phyloP scores from a whole-genome alignment of 495 filamentous ascomycete genomes.

The Penicillium coffeae region DNA sequence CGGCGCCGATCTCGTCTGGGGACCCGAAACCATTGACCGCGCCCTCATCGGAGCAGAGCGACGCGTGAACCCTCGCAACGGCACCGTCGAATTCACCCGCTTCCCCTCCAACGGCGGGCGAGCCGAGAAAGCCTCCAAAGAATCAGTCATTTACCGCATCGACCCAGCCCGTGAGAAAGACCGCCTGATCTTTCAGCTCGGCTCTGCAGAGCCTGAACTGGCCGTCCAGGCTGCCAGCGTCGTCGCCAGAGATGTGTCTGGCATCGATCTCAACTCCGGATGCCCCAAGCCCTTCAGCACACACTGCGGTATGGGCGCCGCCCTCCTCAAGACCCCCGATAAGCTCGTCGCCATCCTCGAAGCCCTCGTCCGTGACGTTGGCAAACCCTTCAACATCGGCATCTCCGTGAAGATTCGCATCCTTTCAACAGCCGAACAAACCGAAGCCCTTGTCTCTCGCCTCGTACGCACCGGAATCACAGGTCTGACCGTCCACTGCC shows the following conservation, averaged over 20 bases:
- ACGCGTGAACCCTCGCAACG: slow-evolving; percentile 66
- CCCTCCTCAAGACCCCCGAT: slow-evolving; percentile 78
- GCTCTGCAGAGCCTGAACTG: slow-evolving; percentile 71
- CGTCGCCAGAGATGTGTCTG: slow-evolving; percentile 80
- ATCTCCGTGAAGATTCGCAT: slow-evolving; percentile 95
- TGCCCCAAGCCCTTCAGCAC: slow-evolving; percentile 97
- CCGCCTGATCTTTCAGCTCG: slow-evolving; percentile 83
- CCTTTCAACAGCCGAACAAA: slow-evolving; percentile 63
- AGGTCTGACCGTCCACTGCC: slow-evolving; percentile 89
- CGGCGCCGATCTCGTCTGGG: slow-evolving; percentile 96
- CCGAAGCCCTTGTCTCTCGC: slow-evolving; percentile 71
- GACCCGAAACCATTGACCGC: slow-evolving; percentile 89
- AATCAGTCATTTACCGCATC: slow-evolving; percentile 77
- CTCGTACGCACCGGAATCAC: slow-evolving; percentile 84
- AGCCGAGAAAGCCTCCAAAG: slow-evolving; percentile 47
- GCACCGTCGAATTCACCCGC: slow-evolving; percentile 78
- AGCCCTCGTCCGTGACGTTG: slow-evolving; percentile 74
- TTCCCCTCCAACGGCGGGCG: slow-evolving; percentile 61
- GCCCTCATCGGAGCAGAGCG: slow-evolving; percentile 82
- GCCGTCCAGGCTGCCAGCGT: slow-evolving; percentile 81
- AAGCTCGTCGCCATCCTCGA: slow-evolving; percentile 75
- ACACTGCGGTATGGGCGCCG: slow-evolving; percentile 89
- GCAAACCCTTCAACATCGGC: slow-evolving; percentile 71
- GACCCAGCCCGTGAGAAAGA: slow-evolving; percentile 69
- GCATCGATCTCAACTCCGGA: slow-evolving; percentile 95